Percentiles rank a stretch among this genome's conserved stretches.
These are phyloP conservation scores for Blastobotrys mokoenaii DNA, from an alignment of 805 yeast genomes.

Conservation along the genomic window DNA sequence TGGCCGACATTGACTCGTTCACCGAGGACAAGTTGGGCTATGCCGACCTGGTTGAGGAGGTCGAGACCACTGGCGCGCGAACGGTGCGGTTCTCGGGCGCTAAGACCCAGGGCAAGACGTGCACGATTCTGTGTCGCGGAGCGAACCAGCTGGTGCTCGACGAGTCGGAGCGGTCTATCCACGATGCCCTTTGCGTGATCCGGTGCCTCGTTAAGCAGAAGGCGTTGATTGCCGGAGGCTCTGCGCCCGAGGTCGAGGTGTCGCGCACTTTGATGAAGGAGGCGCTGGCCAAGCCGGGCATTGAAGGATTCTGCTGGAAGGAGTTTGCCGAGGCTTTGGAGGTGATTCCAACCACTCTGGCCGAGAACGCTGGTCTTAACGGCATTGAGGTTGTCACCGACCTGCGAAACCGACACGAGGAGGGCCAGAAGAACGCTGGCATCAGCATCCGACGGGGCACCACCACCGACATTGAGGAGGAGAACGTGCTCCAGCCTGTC, in stretches of 20 bases:
- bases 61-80: slow-evolving; percentile 80
- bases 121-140: slow-evolving; percentile 88
- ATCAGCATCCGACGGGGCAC: slow-evolving; percentile 91
- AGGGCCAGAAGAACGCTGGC: slow-evolving; percentile 90
- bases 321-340: slow-evolving; percentile 90
- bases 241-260: slow-evolving; percentile 93
- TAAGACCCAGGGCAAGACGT: slow-evolving; percentile 36
- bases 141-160: slow-evolving; percentile 85
- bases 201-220: slow-evolving; percentile 81
- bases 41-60: slow-evolving; percentile 90
- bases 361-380: slow-evolving; percentile 91
- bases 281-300: slow-evolving; percentile 66
- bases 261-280: slow-evolving; percentile 67
- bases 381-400: slow-evolving; percentile 89
- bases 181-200: slow-evolving; percentile 93
- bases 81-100: slow-evolving; percentile 65
- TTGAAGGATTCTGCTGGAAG: slow-evolving; percentile 82
- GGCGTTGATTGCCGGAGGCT: slow-evolving; percentile 96
- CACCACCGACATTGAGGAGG: slow-evolving; percentile 82
- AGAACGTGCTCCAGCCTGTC: slow-evolving; percentile 94
- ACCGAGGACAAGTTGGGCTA: slow-evolving; percentile 86
- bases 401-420: slow-evolving; percentile 80
- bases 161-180: slow-evolving; percentile 95
- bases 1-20: slow-evolving; percentile 90
- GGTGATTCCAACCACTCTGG: slow-evolving; percentile 86